Conservation (phyloP, 176 grass and related monocot genomes). For the Olyra latifolia region DNA sequence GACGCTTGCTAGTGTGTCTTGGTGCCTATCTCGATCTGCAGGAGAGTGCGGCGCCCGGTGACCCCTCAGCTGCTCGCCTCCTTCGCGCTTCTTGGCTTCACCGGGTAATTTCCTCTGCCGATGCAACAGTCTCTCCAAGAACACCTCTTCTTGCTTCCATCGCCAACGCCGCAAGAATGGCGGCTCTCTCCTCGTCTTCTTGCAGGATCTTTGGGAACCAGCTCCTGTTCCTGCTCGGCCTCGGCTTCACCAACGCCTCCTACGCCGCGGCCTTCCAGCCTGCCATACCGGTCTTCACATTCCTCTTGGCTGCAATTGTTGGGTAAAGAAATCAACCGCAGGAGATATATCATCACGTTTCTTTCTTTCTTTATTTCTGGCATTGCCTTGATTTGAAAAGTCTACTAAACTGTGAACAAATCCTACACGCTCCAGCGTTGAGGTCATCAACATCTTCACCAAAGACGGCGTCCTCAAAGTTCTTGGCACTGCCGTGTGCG, state of each 20-base stretch:
- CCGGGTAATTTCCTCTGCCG: slow-evolving; percentile 47
- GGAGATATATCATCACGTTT: background rate
- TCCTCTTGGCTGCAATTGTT: slow-evolving; percentile 60
- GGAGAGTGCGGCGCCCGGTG: slow-evolving; percentile 48
- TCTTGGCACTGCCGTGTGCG: slow-evolving; percentile 65
- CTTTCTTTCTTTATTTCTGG: background rate
- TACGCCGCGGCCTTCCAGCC: slow-evolving; percentile 92
- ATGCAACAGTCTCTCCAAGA: background rate
- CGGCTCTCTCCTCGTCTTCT: background rate
- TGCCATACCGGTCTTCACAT: slow-evolving; percentile 90
- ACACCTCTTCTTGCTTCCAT: background rate
- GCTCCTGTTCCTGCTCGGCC: slow-evolving; percentile 87
- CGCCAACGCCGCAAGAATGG: background rate
- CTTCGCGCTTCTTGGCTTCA: slow-evolving; percentile 84
- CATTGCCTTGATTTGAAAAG: background rate
- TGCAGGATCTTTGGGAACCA: slow-evolving; percentile 88
- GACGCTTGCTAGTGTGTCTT: background rate
- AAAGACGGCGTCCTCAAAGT: slow-evolving; percentile 70
- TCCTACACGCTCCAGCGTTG: slow-evolving; percentile 39
- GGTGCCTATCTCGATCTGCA: slow-evolving; percentile 15
- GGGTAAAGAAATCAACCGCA: slow-evolving; percentile 32
- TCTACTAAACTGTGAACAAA: background rate
- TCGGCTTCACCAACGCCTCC: slow-evolving; percentile 84
- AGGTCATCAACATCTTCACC: slow-evolving; percentile 62
- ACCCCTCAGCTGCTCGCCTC: slow-evolving; percentile 58